Percentiles rank a stretch among this genome's conserved stretches.
Conservation (phyloP, 2,329 filamentous ascomycete species). For the Aaosphaeria arxii region DNA sequence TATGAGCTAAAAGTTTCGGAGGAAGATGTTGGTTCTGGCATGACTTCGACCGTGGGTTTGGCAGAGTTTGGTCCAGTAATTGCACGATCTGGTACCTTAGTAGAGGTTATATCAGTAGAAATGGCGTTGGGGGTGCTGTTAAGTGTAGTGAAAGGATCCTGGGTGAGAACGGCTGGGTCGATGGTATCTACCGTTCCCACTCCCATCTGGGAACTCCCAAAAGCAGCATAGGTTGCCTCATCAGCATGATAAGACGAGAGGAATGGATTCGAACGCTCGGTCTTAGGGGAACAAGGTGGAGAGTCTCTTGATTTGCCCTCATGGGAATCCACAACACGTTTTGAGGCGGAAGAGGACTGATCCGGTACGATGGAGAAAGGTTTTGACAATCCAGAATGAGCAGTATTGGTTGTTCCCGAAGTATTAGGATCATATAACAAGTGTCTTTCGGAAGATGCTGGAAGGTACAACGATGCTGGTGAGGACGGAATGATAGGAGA, state of each 20-base stretch:
- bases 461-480: slow-evolving; percentile 10
- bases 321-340: too few species aligned
- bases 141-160: slow-evolving; percentile 16
- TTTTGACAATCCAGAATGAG: not conserved
- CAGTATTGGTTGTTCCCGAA: too few species aligned
- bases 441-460: too few species aligned
- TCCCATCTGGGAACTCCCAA: too few species aligned
- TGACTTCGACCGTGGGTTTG: too few species aligned
- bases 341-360: too few species aligned
- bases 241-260: not conserved
- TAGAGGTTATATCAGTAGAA: not conserved
- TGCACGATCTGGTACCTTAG: too few species aligned
- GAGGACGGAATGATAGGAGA: slow-evolving; percentile 11
- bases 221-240: too few species aligned
- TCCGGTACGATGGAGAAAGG: slow-evolving; percentile 17
- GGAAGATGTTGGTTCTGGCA: too few species aligned
- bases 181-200: slow-evolving; percentile 15
- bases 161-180: slow-evolving; percentile 22
- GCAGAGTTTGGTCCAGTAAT: too few species aligned
- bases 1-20: too few species aligned
- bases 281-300: slow-evolving; percentile 40
- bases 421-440: too few species aligned
- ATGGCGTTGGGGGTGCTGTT: slow-evolving; percentile 1
- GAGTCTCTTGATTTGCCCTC: slow-evolving; percentile 17
- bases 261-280: slow-evolving; percentile 17